These are phyloP conservation scores for Hortiboletus campestris DNA, from an alignment of 768 basidiomycete species.

Conservation along the genomic window DNA sequence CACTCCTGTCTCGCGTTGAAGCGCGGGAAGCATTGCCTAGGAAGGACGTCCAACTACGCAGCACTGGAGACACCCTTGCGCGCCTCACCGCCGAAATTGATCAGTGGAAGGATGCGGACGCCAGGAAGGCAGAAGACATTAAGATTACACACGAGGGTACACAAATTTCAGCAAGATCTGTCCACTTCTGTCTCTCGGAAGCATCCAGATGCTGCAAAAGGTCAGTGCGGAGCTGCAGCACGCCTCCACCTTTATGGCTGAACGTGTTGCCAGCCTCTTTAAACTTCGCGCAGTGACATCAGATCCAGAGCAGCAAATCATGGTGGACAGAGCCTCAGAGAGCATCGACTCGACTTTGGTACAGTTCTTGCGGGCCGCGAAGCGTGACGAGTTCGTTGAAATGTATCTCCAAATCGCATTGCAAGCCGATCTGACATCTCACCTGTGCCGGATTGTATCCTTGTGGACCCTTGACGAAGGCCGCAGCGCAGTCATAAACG, in stretches of 20 bases:
- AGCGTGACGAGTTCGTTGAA: background rate
- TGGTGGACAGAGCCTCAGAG: background rate
- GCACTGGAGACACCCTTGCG: background rate
- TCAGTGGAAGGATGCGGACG: background rate
- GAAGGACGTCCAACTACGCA: too few relatives aligned
- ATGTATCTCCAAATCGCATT: conserved; percentile 11
- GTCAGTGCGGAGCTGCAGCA: conserved; percentile 4
- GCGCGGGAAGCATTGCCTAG: too few relatives aligned
- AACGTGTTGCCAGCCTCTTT: background rate
- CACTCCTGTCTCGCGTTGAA: too few relatives aligned
- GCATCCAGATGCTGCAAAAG: background rate
- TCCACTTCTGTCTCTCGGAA: background rate
- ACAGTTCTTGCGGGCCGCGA: background rate
- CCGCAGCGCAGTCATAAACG: too few relatives aligned
- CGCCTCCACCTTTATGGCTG: background rate
- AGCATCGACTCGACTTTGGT: background rate
- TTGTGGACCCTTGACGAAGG: too few relatives aligned
- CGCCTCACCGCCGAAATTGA: background rate
- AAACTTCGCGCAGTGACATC: background rate
- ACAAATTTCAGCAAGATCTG: background rate
- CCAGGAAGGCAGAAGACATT: background rate
- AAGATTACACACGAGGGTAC: background rate
- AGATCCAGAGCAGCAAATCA: background rate
- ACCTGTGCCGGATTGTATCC: background rate
- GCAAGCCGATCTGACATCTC: background rate